These are phyloP conservation scores for Holtermanniella nyarrowii DNA, from an alignment of 768 basidiomycete species.

Conservation along the genomic window DNA sequence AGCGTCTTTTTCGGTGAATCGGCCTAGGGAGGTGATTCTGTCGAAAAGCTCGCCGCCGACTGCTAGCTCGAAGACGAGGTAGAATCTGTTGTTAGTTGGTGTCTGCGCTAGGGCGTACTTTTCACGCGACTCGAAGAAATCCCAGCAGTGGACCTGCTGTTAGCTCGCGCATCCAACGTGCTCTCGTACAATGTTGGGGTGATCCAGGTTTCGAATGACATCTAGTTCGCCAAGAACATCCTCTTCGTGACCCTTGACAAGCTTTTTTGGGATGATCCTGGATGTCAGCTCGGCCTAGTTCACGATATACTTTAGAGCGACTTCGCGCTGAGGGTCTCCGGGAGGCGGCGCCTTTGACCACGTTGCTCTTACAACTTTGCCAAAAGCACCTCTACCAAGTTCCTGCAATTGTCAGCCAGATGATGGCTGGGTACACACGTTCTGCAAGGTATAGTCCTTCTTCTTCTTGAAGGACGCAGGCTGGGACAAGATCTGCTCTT, in stretches of 20 bases:
- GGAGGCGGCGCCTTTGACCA: constrained; percentile 38
- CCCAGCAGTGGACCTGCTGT: constrained; percentile 78
- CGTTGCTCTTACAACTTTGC: constrained; percentile 66
- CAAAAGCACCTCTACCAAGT: constrained; percentile 75
- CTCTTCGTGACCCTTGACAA: constrained; percentile 75
- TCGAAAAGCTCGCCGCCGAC: constrained; percentile 91
- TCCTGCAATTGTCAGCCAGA: constrained; percentile 43
- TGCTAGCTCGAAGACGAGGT: constrained; percentile 89
- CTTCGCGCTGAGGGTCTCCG: constrained; percentile 21
- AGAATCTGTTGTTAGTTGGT: constrained; percentile 47
- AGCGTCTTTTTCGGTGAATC: constrained; percentile 88
- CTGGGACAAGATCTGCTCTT: constrained; percentile 56
- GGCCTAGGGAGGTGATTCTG: constrained; percentile 69
- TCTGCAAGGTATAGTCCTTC: constrained; percentile 46
- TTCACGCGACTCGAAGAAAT: constrained; percentile 86
- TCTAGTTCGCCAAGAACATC: constrained; percentile 89
- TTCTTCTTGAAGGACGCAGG: constrained; percentile 81
- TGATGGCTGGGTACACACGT: constrained; percentile 2
- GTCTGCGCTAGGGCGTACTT: constrained; percentile 43
- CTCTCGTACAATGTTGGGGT: constrained; percentile 71
- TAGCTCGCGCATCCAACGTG: constrained; percentile 6
- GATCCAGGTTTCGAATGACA: constrained; percentile 76
- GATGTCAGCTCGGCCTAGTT: constrained; percentile 58
- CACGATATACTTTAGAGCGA: constrained; percentile 36
- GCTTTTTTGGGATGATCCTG: constrained; percentile 91